A percentile compares a stretch with the other conserved stretches of the same genome.
Evolutionary conservation across 495 filamentous ascomycete species (phyloP).

Genomic region (Neurospora africana): DNA sequence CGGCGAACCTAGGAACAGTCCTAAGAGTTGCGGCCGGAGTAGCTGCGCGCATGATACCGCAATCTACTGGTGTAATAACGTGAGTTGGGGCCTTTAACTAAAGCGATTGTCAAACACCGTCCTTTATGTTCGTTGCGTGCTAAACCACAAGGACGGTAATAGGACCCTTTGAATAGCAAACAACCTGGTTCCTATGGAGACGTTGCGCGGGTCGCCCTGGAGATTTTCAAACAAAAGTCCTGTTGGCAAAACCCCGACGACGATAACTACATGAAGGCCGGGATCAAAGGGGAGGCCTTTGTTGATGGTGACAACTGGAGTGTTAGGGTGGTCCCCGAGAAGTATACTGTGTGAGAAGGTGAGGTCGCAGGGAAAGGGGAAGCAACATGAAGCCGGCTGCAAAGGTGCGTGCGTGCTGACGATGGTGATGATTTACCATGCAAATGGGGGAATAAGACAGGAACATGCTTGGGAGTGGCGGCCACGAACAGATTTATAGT

Average conservation of each 20-base stretch:
- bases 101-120: not conserved
- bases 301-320: not conserved
- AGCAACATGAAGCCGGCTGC: not conserved
- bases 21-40: not conserved
- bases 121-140: not conserved
- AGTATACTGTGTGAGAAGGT: not conserved
- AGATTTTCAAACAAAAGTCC: not conserved
- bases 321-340: not conserved
- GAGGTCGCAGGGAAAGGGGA: not conserved
- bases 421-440: not conserved
- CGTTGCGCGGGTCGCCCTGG: not conserved
- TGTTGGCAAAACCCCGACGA: not conserved
- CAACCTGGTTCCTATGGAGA: not conserved
- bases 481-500: not conserved
- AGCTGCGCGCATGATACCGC: not conserved
- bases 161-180: no score
- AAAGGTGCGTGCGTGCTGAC: not conserved
- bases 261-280: not conserved
- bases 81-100: not conserved
- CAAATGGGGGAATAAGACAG: not conserved
- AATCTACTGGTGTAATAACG: not conserved
- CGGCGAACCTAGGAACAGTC: not conserved
- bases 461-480: not conserved
- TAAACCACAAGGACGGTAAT: not conserved
- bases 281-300: not conserved